Base-by-base conservation (phyloP, 306 rosid genomes). In the Carpinus fangiana region DNA sequence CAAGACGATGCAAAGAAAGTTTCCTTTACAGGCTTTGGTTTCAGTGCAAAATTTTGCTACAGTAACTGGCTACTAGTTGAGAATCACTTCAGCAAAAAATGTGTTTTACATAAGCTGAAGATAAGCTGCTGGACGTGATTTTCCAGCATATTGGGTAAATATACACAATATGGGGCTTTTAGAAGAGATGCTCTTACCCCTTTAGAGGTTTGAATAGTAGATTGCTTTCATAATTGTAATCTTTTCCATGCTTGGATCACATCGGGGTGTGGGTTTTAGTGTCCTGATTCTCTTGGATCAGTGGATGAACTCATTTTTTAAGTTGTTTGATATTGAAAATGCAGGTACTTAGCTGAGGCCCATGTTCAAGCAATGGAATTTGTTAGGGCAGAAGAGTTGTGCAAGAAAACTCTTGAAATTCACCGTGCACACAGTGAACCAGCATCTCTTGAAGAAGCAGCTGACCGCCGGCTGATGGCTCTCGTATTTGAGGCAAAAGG, bases 361-460 rank as follows among this genome's bases (percentile, higher is more conserved):
- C 92, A 93, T 67, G 97, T 96, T 72, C 99, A 96, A 84, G 99
- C 99, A 70, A 96, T 96, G 99, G 98, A 96, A 78, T 96, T 93
- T 75, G 99, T 91, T 65, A 91, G 93, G 81, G 99, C 98, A 2
- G 99, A 96, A 69, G 96, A 93, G 41, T 83, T 96, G 75, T 90
- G 96, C 80, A 93, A 91, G 80, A 93, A 83, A 74, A 96, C 99
- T 7, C 89, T 96, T 36, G 99, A 96, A 86, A 96, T 96, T 80
- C 99, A 93, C 57, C 89, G 81, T 4, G 94, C 89, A 0, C 98
- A 96, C 74, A 93, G 99, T 57, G 99, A 96, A 75, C 99, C 99
- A 1, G 99, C 99, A 21, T 93, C 99, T 18, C 94, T 96, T 23
- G 99, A 96, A 78, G 99, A 96, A 75, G 98, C 99, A 11, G 97